phyloP scores from a whole-genome alignment of 1,139 yeast genomes.

The Meyerozyma carpophila region DNA sequence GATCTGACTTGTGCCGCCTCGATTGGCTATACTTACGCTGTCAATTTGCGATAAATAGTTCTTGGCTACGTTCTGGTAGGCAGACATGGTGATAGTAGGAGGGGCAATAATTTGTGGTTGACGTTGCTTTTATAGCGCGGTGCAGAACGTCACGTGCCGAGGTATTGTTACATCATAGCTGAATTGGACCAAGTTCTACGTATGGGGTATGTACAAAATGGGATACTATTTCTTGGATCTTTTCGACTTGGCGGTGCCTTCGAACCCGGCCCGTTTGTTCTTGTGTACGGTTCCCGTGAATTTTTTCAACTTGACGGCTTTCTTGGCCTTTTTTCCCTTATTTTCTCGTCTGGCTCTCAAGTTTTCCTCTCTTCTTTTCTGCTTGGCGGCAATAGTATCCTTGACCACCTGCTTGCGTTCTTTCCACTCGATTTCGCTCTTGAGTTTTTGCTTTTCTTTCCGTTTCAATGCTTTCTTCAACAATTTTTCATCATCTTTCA shows the following conservation, averaged over 20 bases:
- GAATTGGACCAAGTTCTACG: neutral
- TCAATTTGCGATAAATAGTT: constrained; percentile 24
- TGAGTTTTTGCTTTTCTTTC: constrained; percentile 73
- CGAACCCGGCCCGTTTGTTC: constrained; percentile 56
- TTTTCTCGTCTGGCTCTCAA: constrained; percentile 75
- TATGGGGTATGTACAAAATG: neutral
- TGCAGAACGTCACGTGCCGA: neutral
- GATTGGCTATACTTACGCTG: constrained; percentile 18
- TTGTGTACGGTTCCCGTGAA: constrained; percentile 52
- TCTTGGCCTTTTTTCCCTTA: constrained; percentile 67
- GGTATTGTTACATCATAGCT: neutral
- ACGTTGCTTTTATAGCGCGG: neutral
- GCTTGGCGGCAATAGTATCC: constrained; percentile 67
- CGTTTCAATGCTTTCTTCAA: constrained; percentile 81
- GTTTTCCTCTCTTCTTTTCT: constrained; percentile 85
- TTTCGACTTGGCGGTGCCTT: constrained; percentile 39
- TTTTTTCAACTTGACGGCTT: constrained; percentile 64
- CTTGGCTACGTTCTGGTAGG: constrained; percentile 20
- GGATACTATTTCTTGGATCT: neutral
- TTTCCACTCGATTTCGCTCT: constrained; percentile 80
- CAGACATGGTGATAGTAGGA: constrained; percentile 15
- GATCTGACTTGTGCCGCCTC: constrained; percentile 2
- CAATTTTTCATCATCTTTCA: constrained; percentile 85
- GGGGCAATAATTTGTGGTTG: neutral
- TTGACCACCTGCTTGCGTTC: constrained; percentile 78